Conservation (phyloP, 768 basidiomycete genomes). For the Suillus americanus region DNA sequence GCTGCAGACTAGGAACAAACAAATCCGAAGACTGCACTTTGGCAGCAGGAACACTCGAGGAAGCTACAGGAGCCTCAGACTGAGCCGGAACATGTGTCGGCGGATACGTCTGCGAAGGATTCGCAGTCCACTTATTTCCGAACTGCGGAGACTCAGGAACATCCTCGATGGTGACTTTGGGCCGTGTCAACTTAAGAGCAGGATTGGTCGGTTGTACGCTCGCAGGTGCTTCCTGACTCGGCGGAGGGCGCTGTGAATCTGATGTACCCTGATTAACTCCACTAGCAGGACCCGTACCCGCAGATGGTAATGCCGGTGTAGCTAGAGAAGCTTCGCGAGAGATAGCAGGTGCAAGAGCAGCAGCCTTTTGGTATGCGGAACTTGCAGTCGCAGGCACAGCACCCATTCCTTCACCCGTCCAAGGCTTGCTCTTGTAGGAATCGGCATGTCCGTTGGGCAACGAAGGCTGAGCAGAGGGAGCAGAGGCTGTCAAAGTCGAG, state of each 20-base stretch:
- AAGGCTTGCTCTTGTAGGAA: neutral
- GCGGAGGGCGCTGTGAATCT: neutral
- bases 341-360: neutral
- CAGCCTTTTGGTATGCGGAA: neutral
- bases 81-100: constrained; percentile 11
- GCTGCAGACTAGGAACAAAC: neutral
- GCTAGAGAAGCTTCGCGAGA: neutral
- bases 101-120: constrained; percentile 5
- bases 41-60: neutral
- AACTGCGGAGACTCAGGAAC: constrained; percentile 20
- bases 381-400: neutral
- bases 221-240: neutral
- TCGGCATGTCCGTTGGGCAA: neutral
- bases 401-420: neutral
- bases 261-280: neutral
- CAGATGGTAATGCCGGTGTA: neutral
- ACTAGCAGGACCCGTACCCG: neutral
- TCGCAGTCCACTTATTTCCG: constrained; percentile 12
- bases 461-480: neutral
- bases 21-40: constrained; percentile 14
- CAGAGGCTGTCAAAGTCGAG: neutral
- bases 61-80: constrained; percentile 10
- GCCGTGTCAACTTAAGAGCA: constrained; percentile 16
- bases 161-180: constrained; percentile 31
- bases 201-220: constrained; percentile 1